A percentile compares a stretch with the other conserved stretches of the same genome.
Conservation (phyloP, 1,139 yeast species). For the Candida sp. region DNA sequence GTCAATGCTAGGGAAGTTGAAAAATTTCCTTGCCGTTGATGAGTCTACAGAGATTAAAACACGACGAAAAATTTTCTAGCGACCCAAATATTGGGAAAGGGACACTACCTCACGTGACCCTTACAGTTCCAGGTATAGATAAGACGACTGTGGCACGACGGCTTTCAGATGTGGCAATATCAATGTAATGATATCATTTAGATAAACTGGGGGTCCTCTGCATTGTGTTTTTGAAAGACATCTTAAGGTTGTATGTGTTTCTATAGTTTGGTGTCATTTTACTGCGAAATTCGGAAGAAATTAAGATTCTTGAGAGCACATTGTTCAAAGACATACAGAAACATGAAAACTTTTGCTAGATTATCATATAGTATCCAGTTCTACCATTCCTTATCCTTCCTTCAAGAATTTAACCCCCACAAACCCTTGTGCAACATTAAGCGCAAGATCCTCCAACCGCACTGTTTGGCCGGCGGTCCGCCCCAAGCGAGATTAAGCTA, state of each 20-base stretch:
- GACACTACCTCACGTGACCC: conserved; percentile 1
- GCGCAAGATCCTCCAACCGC: no score
- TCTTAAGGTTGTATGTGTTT: background rate
- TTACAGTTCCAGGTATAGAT: no score
- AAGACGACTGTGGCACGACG: no score
- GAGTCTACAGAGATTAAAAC: background rate
- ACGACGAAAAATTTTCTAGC: background rate
- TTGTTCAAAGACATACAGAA: no score
- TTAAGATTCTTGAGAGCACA: background rate
- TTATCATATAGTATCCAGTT: background rate
- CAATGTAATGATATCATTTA: no score
- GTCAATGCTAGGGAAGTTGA: background rate
- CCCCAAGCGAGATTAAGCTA: background rate
- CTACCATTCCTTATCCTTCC: no score
- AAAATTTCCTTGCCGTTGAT: conserved; percentile 1
- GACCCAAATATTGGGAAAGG: background rate
- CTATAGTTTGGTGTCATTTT: background rate
- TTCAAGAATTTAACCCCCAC: no score
- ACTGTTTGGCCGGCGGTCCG: no score
- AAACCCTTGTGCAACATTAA: no score
- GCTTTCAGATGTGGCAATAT: no score
- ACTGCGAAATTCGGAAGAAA: background rate
- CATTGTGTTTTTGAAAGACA: background rate
- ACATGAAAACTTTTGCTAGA: no score
- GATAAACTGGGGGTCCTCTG: no score